Evolutionary conservation across 2,329 filamentous ascomycete genomes (phyloP).

Genomic region (Aureobasidium sp.): DNA sequence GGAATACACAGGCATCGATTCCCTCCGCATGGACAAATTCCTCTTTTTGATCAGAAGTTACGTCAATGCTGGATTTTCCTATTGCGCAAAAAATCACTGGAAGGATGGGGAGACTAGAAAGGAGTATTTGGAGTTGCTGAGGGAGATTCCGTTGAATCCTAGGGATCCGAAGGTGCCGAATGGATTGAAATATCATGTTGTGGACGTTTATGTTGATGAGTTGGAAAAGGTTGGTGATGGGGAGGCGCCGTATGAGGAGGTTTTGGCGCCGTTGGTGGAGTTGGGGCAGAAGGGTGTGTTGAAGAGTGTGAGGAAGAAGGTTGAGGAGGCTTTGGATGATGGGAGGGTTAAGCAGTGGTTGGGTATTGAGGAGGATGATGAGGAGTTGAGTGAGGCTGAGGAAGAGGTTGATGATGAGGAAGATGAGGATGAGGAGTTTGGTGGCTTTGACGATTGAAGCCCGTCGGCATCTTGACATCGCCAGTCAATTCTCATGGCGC

Average conservation of each 20-base stretch:
- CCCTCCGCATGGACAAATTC: constrained; percentile 75
- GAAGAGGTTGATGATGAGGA: constrained; percentile 31
- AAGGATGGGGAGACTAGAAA: constrained; percentile 31
- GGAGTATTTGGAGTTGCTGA: constrained; percentile 43
- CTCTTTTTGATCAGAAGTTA: constrained; percentile 75
- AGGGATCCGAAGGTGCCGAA: constrained; percentile 60
- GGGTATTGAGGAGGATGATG: constrained; percentile 27
- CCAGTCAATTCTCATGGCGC: not conserved
- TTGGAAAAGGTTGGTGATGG: constrained; percentile 63
- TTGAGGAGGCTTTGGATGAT: constrained; percentile 64
- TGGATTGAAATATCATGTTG: constrained; percentile 75
- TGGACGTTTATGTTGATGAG: constrained; percentile 92
- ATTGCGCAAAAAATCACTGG: constrained; percentile 36
- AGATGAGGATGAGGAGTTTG: constrained; percentile 55
- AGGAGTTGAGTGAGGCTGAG: constrained; percentile 34
- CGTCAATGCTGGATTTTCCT: constrained; percentile 60
- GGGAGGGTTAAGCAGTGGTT: constrained; percentile 62
- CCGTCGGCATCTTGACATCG: not conserved
- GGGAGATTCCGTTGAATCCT: constrained; percentile 39
- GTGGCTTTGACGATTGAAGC: constrained; percentile 58
- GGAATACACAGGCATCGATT: constrained; percentile 47
- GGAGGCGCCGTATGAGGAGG: constrained; percentile 40
- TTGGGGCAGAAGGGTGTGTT: constrained; percentile 53
- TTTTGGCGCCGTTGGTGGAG: constrained; percentile 51
- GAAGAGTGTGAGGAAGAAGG: constrained; percentile 65